Conservation (phyloP, 768 basidiomycete genomes). For the Panellus pusillus region DNA sequence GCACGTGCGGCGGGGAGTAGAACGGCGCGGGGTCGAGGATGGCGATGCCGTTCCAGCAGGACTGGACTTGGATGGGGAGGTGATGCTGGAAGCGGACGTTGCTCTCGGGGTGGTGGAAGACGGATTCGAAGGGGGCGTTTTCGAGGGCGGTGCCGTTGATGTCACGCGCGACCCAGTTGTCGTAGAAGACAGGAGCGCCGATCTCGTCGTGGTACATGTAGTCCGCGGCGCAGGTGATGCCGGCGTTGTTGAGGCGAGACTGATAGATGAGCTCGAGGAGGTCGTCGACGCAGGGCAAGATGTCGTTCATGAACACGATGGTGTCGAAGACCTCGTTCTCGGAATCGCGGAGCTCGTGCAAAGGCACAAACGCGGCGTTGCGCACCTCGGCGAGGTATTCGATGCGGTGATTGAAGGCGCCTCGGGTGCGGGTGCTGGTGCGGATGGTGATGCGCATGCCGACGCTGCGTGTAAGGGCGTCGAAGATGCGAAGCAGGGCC, state of each 20-base stretch:
- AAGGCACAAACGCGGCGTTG: slow-evolving; percentile 93
- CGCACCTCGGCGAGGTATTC: slow-evolving; percentile 99
- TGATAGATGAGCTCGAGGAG: slow-evolving; percentile 98
- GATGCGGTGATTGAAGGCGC: slow-evolving; percentile 98
- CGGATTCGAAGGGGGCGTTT: slow-evolving; percentile 93
- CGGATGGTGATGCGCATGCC: slow-evolving; percentile 93
- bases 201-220: slow-evolving; percentile 99
- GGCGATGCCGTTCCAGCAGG: slow-evolving; percentile 98
- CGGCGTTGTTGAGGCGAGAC: slow-evolving; percentile 88
- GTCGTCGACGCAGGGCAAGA: slow-evolving; percentile 97
- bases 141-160: slow-evolving; percentile 98
- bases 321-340: slow-evolving; percentile 95
- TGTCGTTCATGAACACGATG: slow-evolving; percentile 99
- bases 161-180: slow-evolving; percentile 98
- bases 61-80: slow-evolving; percentile 93
- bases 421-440: slow-evolving; percentile 88
- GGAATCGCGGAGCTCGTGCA: slow-evolving; percentile 89
- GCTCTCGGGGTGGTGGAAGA: slow-evolving; percentile 84
- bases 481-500: slow-evolving; percentile 92
- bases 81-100: slow-evolving; percentile 85
- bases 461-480: slow-evolving; percentile 84
- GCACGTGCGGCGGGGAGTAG: slow-evolving; percentile 86
- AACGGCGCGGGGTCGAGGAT: slow-evolving; percentile 94
- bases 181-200: slow-evolving; percentile 92
- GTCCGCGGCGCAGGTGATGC: slow-evolving; percentile 96